Evolutionary conservation across 495 filamentous ascomycete species (phyloP).

Genomic region (Aspergillus sclerotioniger): DNA sequence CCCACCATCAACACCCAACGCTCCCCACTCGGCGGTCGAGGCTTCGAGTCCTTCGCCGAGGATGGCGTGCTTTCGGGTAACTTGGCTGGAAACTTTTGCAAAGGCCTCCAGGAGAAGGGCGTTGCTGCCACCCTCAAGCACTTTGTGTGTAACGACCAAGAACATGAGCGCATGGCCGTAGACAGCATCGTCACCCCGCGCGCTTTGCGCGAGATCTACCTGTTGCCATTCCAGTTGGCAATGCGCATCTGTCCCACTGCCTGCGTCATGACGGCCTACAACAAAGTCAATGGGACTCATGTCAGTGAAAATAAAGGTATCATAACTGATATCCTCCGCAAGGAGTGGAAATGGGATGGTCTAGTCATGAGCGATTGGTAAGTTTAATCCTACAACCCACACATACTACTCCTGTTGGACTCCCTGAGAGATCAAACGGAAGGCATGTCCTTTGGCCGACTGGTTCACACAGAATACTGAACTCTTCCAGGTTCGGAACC

Average conservation of each 20-base stretch:
- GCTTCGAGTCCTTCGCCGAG: conserved; percentile 79
- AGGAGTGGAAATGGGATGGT: conserved; percentile 71
- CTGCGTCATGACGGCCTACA: conserved; percentile 75
- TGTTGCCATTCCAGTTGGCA: conserved; percentile 70
- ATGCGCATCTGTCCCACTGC: conserved; percentile 61
- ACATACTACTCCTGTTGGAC: not conserved
- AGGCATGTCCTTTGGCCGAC: not conserved
- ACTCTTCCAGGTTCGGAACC: conserved; percentile 50
- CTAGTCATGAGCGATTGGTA: conserved; percentile 72
- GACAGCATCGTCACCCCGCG: conserved; percentile 65
- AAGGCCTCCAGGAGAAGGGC: conserved; percentile 68
- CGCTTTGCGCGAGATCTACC: conserved; percentile 74
- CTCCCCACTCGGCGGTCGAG: conserved; percentile 71
- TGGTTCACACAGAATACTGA: not conserved
- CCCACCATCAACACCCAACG: conserved; percentile 80
- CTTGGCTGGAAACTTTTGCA: conserved; percentile 62
- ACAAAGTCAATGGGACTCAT: conserved; percentile 69
- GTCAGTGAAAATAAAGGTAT: conserved; percentile 64
- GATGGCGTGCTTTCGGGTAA: conserved; percentile 71
- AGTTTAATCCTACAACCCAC: conserved; percentile 23
- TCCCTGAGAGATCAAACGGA: not conserved
- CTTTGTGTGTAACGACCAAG: conserved; percentile 80
- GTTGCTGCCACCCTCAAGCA: conserved; percentile 76
- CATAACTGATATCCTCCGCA: conserved; percentile 62
- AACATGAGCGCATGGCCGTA: conserved; percentile 68